Conservation (phyloP, 2,329 filamentous ascomycete species). For the Fonsecaea monophora region DNA sequence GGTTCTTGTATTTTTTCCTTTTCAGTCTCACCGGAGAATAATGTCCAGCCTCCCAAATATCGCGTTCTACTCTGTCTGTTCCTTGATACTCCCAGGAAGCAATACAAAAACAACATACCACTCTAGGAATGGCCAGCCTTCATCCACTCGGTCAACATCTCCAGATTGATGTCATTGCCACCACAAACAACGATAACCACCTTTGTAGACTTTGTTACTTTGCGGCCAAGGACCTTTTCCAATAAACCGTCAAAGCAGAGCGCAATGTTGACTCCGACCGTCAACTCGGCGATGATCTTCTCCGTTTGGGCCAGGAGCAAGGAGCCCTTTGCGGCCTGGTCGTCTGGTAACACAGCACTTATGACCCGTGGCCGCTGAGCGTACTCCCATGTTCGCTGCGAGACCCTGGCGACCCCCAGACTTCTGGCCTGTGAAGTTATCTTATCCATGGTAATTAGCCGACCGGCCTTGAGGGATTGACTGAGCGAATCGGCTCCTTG, state of each 20-base stretch:
- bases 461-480: slow-evolving; percentile 61
- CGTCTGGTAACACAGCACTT: slow-evolving; percentile 71
- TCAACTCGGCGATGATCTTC: slow-evolving; percentile 77
- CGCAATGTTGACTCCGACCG: slow-evolving; percentile 77
- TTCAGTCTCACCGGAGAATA: too few relatives aligned
- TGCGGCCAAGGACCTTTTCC: neutral
- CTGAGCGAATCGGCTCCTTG: slow-evolving; percentile 73
- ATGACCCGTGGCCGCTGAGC: slow-evolving; percentile 58
- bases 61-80: too few relatives aligned
- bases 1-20: too few relatives aligned
- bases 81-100: too few relatives aligned
- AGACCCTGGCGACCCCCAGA: slow-evolving; percentile 74
- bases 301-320: slow-evolving; percentile 81
- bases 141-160: too few relatives aligned
- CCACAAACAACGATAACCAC: too few relatives aligned
- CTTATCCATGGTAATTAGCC: slow-evolving; percentile 67
- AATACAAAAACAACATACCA: too few relatives aligned
- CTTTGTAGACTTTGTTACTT: too few relatives aligned
- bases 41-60: too few relatives aligned
- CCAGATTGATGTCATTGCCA: too few relatives aligned
- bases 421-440: slow-evolving; percentile 79
- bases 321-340: slow-evolving; percentile 78
- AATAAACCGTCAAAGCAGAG: slow-evolving; percentile 9
- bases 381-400: slow-evolving; percentile 70
- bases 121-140: too few relatives aligned